Conservation (phyloP, 1,139 yeast species). For the Lodderomyces parapsilosis region DNA sequence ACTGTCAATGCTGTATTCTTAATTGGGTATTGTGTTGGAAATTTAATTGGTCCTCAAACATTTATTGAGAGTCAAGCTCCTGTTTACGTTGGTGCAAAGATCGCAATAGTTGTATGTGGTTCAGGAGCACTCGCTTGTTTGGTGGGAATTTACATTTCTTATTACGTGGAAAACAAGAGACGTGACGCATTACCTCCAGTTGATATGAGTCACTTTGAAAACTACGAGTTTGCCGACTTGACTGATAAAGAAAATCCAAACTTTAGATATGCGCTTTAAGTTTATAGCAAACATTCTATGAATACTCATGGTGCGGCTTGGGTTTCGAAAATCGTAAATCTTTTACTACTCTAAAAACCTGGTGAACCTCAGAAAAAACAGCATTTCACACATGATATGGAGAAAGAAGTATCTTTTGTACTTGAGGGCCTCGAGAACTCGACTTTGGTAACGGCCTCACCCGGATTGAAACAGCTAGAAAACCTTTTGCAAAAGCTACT, state of each 20-base stretch:
- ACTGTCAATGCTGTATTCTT: constrained; percentile 59
- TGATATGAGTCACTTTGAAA: constrained; percentile 30
- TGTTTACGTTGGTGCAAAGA: constrained; percentile 45
- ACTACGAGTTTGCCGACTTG: constrained; percentile 58
- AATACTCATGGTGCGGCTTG: too few relatives aligned
- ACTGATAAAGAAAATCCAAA: constrained; percentile 67
- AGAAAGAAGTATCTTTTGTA: not conserved
- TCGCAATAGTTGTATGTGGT: constrained; percentile 33
- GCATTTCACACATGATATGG: not conserved
- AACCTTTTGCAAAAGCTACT: constrained; percentile 20
- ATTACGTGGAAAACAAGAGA: constrained; percentile 25
- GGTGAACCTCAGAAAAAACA: too few relatives aligned
- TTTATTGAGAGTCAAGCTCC: constrained; percentile 57
- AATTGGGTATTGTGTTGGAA: constrained; percentile 67
- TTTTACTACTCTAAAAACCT: not conserved
- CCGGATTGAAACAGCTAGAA: constrained; percentile 20
- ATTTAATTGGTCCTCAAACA: constrained; percentile 70
- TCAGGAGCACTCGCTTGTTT: constrained; percentile 23
- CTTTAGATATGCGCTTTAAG: constrained; percentile 46
- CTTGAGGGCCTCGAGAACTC: not conserved
- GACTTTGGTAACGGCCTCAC: not conserved
- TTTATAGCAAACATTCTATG: too few relatives aligned
- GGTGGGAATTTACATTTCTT: constrained; percentile 27
- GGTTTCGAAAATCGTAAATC: too few relatives aligned
- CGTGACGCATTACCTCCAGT: constrained; percentile 20